Conservation (phyloP, 495 filamentous ascomycete species). For the Penicillium antarcticum region DNA sequence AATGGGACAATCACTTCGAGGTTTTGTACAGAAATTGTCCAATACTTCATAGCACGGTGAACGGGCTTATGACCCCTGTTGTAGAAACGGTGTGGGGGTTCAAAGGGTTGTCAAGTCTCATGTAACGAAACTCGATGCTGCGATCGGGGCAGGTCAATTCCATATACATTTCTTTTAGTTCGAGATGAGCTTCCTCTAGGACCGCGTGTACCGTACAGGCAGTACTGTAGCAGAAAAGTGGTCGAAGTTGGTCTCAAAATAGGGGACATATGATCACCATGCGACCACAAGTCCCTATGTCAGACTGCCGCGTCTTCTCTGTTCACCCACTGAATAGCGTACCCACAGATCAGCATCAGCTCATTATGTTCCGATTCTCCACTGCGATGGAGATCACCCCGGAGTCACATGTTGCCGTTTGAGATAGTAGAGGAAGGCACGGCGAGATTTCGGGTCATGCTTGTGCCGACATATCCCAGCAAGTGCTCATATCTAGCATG, state of each 20-base stretch:
- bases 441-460: slow-evolving; percentile 10
- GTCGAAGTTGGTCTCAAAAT: too few relatives aligned
- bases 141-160: slow-evolving; percentile 10
- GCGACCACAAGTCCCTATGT: slow-evolving; percentile 1
- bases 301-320: slow-evolving; percentile 1
- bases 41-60: too few relatives aligned
- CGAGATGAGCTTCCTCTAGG: slow-evolving; percentile 4
- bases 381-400: slow-evolving; percentile 12
- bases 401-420: slow-evolving; percentile 6
- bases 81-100: slow-evolving; percentile 7
- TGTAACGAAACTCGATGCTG: slow-evolving; percentile 6
- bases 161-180: background rate
- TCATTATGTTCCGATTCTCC: background rate
- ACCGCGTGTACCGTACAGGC: too few relatives aligned
- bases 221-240: background rate
- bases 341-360: slow-evolving; percentile 7
- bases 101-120: slow-evolving; percentile 1
- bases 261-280: background rate
- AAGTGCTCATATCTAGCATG: slow-evolving; percentile 17
- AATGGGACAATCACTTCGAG: too few relatives aligned
- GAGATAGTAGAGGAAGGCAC: slow-evolving; percentile 11
- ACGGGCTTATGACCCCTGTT: too few relatives aligned
- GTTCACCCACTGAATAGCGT: slow-evolving; percentile 1
- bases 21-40: too few relatives aligned
- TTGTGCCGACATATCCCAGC: slow-evolving; percentile 12